phyloP scores from a whole-genome alignment of 2,329 filamentous ascomycete species.

The Venturia nashicola region DNA sequence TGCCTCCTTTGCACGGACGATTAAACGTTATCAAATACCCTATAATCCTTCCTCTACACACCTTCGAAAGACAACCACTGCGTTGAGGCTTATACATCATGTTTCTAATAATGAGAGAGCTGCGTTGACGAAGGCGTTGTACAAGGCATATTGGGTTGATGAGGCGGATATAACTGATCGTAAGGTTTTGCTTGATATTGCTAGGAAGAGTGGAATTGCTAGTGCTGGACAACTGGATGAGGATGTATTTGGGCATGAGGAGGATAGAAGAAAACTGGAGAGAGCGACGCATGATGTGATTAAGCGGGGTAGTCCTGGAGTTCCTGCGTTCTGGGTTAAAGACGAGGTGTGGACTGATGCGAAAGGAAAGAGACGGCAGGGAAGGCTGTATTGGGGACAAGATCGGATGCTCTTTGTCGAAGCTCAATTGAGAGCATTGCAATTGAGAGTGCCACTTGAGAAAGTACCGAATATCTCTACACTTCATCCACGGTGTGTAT shows the following conservation, averaged over 20 bases:
- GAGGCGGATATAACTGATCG: conserved; percentile 18
- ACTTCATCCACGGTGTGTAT: neutral
- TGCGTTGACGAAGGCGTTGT: conserved; percentile 17
- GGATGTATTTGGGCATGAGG: conserved; percentile 13
- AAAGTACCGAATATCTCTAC: conserved; percentile 10
- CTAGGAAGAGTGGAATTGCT: conserved; percentile 16
- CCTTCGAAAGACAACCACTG: conserved; percentile 22
- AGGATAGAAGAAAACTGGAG: conserved; percentile 18
- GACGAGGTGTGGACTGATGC: conserved; percentile 8
- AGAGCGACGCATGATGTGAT: conserved; percentile 19
- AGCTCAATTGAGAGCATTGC: conserved; percentile 12
- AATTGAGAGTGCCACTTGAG: conserved; percentile 12
- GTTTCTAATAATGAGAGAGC: conserved; percentile 14
- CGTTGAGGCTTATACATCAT: conserved; percentile 18
- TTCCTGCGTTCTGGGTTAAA: conserved; percentile 23
- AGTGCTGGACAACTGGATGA: conserved; percentile 6
- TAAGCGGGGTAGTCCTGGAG: conserved; percentile 22
- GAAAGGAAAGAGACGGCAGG: conserved; percentile 12
- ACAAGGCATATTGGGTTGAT: conserved; percentile 22
- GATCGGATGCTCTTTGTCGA: conserved; percentile 26
- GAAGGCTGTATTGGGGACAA: conserved; percentile 23
- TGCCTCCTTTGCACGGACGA: conserved; percentile 19
- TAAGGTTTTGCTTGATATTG: conserved; percentile 16
- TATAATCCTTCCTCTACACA: conserved; percentile 22
- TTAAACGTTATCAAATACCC: conserved; percentile 18